phyloP scores from a whole-genome alignment of 2,329 filamentous ascomycete species.

The Coleophoma eucalyptorum region DNA sequence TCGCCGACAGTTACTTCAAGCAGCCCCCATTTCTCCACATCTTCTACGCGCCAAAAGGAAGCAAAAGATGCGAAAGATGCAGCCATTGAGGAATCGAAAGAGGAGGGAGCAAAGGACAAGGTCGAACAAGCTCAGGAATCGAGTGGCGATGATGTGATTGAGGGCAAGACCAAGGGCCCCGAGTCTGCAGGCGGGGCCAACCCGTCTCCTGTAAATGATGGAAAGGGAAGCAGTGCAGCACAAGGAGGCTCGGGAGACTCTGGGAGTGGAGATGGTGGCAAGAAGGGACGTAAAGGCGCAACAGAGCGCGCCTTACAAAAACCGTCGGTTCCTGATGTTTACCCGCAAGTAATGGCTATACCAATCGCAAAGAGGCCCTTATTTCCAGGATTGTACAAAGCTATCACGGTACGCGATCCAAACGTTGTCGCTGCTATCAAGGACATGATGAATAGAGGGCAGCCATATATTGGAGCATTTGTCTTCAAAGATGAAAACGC shows the following conservation, averaged over 20 bases:
- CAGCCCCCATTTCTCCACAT: conserved; percentile 40
- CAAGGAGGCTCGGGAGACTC: conserved; percentile 21
- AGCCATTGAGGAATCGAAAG: conserved; percentile 35
- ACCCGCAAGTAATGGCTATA: conserved; percentile 96
- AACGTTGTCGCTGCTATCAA: conserved; percentile 89
- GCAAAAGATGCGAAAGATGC: conserved; percentile 32
- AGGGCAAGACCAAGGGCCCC: conserved; percentile 26
- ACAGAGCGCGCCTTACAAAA: conserved; percentile 79
- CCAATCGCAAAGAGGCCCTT: conserved; percentile 90
- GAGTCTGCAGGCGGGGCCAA: conserved; percentile 13
- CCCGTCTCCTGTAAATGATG: conserved; percentile 10
- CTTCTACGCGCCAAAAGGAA: conserved; percentile 47
- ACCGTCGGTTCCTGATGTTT: conserved; percentile 86
- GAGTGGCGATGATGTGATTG: conserved; percentile 38
- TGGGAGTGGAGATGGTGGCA: conserved; percentile 54
- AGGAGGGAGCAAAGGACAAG: conserved; percentile 34
- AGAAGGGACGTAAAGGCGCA: conserved; percentile 65
- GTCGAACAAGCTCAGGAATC: conserved; percentile 26
- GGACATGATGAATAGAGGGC: conserved; percentile 94
- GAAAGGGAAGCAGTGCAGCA: conserved; percentile 19
- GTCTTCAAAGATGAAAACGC: conserved; percentile 94
- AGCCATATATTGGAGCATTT: conserved; percentile 96
- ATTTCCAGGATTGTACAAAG: conserved; percentile 98
- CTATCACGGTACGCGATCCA: conserved; percentile 91
- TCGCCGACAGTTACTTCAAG: conserved; percentile 32